phyloP scores from a whole-genome alignment of 2,329 filamentous ascomycete species.

The Calonectria naviculata region DNA sequence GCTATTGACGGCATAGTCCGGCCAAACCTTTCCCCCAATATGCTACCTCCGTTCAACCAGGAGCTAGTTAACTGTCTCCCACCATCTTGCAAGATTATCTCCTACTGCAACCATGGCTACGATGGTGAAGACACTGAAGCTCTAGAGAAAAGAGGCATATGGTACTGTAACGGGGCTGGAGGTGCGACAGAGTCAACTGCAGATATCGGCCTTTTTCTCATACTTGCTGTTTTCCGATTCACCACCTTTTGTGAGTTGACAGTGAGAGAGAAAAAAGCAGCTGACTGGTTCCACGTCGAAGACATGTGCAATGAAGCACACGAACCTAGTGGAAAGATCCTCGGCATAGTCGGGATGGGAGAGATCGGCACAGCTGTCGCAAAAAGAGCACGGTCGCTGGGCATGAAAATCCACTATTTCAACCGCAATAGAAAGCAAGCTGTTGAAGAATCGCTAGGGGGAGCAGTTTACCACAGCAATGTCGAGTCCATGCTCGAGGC shows the following conservation, averaged over 20 bases:
- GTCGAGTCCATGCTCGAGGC: background rate
- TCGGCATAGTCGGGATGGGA: background rate
- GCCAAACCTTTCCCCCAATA: background rate
- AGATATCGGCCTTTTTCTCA: background rate
- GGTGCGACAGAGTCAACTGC: conserved; percentile 1
- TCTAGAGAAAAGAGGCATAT: background rate
- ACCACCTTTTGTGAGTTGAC: background rate
- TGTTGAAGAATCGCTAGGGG: background rate
- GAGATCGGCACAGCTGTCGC: background rate
- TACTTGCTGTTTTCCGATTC: background rate
- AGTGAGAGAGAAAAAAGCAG: background rate
- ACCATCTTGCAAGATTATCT: background rate
- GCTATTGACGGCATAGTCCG: background rate
- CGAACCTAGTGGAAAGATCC: background rate
- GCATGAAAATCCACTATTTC: conserved; percentile 1
- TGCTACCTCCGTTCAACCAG: background rate
- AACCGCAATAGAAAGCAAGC: background rate
- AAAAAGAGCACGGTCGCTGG: background rate
- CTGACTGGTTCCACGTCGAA: background rate
- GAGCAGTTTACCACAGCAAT: background rate
- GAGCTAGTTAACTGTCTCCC: background rate
- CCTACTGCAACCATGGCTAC: conserved; percentile 4
- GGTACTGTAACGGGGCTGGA: background rate
- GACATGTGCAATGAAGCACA: background rate
- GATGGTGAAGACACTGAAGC: background rate